phyloP scores from a whole-genome alignment of 2,329 filamentous ascomycete genomes.

The Capronia americana region DNA sequence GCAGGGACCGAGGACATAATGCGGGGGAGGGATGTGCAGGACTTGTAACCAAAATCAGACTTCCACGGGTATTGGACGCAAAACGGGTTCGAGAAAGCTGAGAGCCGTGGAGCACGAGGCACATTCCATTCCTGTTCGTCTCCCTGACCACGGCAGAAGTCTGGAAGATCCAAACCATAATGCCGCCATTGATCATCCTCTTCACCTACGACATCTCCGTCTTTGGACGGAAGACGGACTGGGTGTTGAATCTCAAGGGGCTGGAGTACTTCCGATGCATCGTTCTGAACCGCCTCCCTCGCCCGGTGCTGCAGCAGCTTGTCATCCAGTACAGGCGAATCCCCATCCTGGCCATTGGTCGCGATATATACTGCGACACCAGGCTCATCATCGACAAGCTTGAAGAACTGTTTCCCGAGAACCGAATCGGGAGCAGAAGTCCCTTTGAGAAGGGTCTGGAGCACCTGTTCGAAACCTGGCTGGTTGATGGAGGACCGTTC shows the following conservation, averaged over 20 bases:
- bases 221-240: conserved; percentile 29
- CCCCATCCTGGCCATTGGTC: conserved; percentile 69
- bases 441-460: conserved; percentile 56
- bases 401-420: conserved; percentile 60
- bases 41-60: background rate
- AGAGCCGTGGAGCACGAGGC: background rate
- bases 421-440: conserved; percentile 47
- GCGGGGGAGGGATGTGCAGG: conserved; percentile 2
- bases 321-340: conserved; percentile 73
- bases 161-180: conserved; percentile 2
- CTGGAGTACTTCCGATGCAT: conserved; percentile 25
- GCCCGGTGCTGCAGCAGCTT: conserved; percentile 66
- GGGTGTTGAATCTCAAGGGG: conserved; percentile 23
- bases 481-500: conserved; percentile 65
- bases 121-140: background rate
- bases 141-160: background rate
- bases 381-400: conserved; percentile 71
- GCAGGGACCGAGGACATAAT: conserved; percentile 6
- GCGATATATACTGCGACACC: conserved; percentile 72
- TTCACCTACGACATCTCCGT: conserved; percentile 32
- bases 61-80: too few relatives aligned
- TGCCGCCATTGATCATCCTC: conserved; percentile 25
- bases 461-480: conserved; percentile 62
- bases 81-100: background rate
- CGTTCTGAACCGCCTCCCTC: conserved; percentile 55